Percentiles rank a stretch among this genome's conserved stretches.
These are phyloP conservation scores for Lasiodiplodia citricola DNA, from an alignment of 2,329 filamentous ascomycete species.

Conservation along the genomic window DNA sequence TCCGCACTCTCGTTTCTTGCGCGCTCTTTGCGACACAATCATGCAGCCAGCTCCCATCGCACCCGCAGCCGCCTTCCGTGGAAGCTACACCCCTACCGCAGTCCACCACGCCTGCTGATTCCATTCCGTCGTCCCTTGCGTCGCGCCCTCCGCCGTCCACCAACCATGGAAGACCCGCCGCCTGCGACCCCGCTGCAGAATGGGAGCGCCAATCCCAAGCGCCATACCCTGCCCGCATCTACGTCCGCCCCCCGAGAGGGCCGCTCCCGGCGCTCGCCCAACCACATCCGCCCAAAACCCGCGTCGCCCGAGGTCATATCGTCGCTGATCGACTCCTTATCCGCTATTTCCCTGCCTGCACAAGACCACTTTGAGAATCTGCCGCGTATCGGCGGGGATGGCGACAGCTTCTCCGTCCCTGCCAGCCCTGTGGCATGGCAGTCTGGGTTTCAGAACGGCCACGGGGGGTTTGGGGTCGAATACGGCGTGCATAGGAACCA, in stretches of 20 bases:
- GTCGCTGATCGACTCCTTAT: slow-evolving; percentile 66
- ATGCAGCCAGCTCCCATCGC: slow-evolving; percentile 12
- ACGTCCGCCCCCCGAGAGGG: slow-evolving; percentile 28
- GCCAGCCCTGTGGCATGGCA: slow-evolving; percentile 32
- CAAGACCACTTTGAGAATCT: slow-evolving; percentile 70
- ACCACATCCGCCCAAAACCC: slow-evolving; percentile 43
- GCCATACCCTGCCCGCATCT: slow-evolving; percentile 37
- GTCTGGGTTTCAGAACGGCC: slow-evolving; percentile 19
- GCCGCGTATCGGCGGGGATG: slow-evolving; percentile 35
- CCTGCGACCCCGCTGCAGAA: slow-evolving; percentile 4
- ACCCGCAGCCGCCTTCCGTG: slow-evolving; percentile 10
- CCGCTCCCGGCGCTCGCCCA: slow-evolving; percentile 37
- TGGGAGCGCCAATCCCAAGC: slow-evolving; percentile 21
- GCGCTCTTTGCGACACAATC: slow-evolving; percentile 7
- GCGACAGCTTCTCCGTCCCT: slow-evolving; percentile 37
- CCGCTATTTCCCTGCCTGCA: slow-evolving; percentile 66
- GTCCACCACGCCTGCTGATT: slow-evolving; percentile 8
- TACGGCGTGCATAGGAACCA: slow-evolving; percentile 69
- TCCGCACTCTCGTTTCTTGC: not conserved
- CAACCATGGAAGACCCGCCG: slow-evolving; percentile 22
- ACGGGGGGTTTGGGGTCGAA: slow-evolving; percentile 70
- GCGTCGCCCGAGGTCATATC: slow-evolving; percentile 72
- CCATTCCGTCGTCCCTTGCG: slow-evolving; percentile 6
- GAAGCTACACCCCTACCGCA: slow-evolving; percentile 17
- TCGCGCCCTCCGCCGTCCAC: not conserved